Conservation (phyloP, 1,139 yeast species). For the Arxiozyma bovina region DNA sequence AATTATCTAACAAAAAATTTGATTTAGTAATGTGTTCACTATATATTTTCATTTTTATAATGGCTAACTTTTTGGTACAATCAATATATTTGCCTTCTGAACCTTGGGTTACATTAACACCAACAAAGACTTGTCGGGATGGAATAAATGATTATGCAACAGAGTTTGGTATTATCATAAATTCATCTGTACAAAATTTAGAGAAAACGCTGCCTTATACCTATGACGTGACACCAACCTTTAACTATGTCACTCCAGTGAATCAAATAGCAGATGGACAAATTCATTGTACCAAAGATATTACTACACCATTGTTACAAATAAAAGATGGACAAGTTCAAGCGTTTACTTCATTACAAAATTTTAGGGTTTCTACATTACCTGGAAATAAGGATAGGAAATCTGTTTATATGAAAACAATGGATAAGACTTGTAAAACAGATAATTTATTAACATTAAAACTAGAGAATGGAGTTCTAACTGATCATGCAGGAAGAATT, state of each 20-base stretch:
- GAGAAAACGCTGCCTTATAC: too few species aligned
- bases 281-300: conserved; percentile 36
- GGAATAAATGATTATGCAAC: conserved; percentile 39
- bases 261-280: conserved; percentile 45
- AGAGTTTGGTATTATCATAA: conserved; percentile 15
- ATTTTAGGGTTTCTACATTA: too few species aligned
- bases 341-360: conserved; percentile 1
- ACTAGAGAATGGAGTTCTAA: conserved; percentile 45
- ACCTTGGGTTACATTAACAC: conserved; percentile 68
- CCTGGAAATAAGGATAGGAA: too few species aligned
- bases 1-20: too few species aligned
- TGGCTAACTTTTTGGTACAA: not conserved
- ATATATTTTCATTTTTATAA: not conserved
- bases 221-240: too few species aligned
- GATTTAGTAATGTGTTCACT: not conserved
- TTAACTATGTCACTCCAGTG: too few species aligned
- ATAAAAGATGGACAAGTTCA: conserved; percentile 20
- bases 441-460: conserved; percentile 47
- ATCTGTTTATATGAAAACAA: not conserved
- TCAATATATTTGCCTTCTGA: conserved; percentile 45
- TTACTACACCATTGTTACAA: conserved; percentile 34
- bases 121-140: conserved; percentile 47
- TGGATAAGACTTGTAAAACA: conserved; percentile 34
- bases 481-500: conserved; percentile 58
- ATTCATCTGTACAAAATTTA: too few species aligned